Conservation (phyloP, 306 rosid genomes). For the Quercus suber region DNA sequence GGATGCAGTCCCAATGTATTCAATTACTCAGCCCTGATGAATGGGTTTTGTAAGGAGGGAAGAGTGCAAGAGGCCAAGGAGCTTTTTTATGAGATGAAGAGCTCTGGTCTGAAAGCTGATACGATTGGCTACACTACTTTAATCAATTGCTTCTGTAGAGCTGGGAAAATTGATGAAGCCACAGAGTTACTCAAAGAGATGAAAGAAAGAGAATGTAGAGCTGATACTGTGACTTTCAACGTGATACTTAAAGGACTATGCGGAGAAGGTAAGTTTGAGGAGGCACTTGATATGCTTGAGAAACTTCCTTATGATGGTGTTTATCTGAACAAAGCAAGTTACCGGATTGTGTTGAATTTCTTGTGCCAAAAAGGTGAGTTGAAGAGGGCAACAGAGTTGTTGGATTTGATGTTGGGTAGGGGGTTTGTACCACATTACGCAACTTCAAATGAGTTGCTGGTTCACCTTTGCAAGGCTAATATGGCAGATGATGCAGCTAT, state of each 20-base stretch:
- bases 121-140: conserved; percentile 62
- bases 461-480: conserved; percentile 60
- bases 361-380: conserved; percentile 57
- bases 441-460: conserved; percentile 72
- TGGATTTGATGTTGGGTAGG: conserved; percentile 66
- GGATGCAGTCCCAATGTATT: conserved; percentile 72
- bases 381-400: conserved; percentile 50
- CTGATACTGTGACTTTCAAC: conserved; percentile 70
- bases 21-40: conserved; percentile 69
- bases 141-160: conserved; percentile 62
- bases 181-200: conserved; percentile 63
- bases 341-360: conserved; percentile 75
- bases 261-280: conserved; percentile 56
- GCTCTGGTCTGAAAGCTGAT: conserved; percentile 61
- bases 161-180: conserved; percentile 55
- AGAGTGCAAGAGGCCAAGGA: conserved; percentile 55
- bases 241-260: conserved; percentile 79
- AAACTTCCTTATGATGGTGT: conserved; percentile 71
- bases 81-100: conserved; percentile 57
- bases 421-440: conserved; percentile 79
- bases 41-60: conserved; percentile 60
- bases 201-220: conserved; percentile 52
- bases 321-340: conserved; percentile 74
- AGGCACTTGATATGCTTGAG: conserved; percentile 72
- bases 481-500: conserved; percentile 62